Percentiles rank a stretch among this genome's conserved stretches.
Evolutionary conservation across 2,329 filamentous ascomycete species (phyloP).

Genomic region (Ophiosphaerella herpotricha): DNA sequence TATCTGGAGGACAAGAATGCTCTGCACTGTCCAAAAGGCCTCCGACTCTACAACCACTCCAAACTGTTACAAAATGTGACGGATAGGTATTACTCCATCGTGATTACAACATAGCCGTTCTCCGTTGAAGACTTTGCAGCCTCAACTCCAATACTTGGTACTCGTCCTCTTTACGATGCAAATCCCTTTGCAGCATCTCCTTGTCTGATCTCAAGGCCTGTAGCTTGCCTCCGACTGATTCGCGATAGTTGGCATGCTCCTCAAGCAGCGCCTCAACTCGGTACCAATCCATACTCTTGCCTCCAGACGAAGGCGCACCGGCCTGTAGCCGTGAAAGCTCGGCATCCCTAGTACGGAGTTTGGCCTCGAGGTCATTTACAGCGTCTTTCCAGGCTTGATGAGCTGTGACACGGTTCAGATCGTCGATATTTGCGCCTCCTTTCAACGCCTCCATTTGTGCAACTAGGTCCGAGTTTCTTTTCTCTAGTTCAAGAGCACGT

Average conservation of each 20-base stretch:
- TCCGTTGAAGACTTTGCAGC: constrained; percentile 39
- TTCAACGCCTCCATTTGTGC: constrained; percentile 35
- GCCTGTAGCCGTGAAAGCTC: constrained; percentile 29
- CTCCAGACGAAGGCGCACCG: constrained; percentile 9
- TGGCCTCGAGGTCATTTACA: constrained; percentile 34
- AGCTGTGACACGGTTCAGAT: constrained; percentile 40
- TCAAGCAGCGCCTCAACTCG: constrained; percentile 47
- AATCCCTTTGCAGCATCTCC: constrained; percentile 45
- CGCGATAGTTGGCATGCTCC: constrained; percentile 46
- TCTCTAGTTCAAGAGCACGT: constrained; percentile 49
- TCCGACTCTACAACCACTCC: too few relatives aligned
- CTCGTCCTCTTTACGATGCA: constrained; percentile 48
- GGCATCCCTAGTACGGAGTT: constrained; percentile 36
- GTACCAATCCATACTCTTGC: constrained; percentile 32
- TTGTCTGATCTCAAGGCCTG: constrained; percentile 48
- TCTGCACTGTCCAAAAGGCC: too few relatives aligned
- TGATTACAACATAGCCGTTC: constrained; percentile 7
- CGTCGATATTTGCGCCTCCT: constrained; percentile 34
- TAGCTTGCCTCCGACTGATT: constrained; percentile 43
- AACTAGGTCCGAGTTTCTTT: constrained; percentile 44
- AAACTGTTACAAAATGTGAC: too few relatives aligned
- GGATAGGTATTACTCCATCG: too few relatives aligned
- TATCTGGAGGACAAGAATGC: too few relatives aligned
- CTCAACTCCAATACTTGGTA: constrained; percentile 45
- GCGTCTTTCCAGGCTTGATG: constrained; percentile 45